Base-by-base conservation (phyloP, 164 flowering plant species). In the Protea cynaroides region DNA sequence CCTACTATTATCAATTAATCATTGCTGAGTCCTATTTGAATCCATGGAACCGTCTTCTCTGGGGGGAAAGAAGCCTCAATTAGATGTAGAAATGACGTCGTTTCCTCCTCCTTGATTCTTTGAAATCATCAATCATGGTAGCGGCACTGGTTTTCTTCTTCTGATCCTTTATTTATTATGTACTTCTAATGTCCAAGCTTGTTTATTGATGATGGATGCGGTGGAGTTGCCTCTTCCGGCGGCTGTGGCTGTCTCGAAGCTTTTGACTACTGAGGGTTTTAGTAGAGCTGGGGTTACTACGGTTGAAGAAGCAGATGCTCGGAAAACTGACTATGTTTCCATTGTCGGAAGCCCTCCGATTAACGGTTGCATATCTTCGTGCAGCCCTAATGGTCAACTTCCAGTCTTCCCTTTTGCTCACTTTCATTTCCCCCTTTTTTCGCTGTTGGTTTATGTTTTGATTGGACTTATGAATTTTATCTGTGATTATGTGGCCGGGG, bases 161-260 rank as follows among this genome's bases (percentile, higher is more conserved):
- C 54, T 62, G 53, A n/a, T n/a, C n/a, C n/a, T n/a, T n/a, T n/a
- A n/a, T n/a, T n/a, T n/a, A n/a, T n/a, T n/a, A n/a, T n/a, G n/a
- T n/a, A n/a, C n/a, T n/a, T n/a, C n/a, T n/a, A n/a, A n/a, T n/a
- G n/a, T n/a, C n/a, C n/a, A 29, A 1, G 38, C 34, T 38, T 25
- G 60, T 25, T 46, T 63, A 56, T 14, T n/a, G 63, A 58, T 7
- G 58, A 69, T 69, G 72, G 72, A 69, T 63, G 68, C 40, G 25
- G 54, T 69, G 54, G 59, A 64, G 52, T 51, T 64, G 50, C 58
- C 72, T 34, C 19, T 49, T 40, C 53, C 57, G 13, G 52, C 54
- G 44, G 59, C 14, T n/a, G 72, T 69, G 11, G 37, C 63, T 38
- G 64, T 63, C 56, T 64, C 67, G 43, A 69, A 69, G 54, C 57